phyloP scores from a whole-genome alignment of 768 basidiomycete genomes.

The Rhodotorula diobovata region DNA sequence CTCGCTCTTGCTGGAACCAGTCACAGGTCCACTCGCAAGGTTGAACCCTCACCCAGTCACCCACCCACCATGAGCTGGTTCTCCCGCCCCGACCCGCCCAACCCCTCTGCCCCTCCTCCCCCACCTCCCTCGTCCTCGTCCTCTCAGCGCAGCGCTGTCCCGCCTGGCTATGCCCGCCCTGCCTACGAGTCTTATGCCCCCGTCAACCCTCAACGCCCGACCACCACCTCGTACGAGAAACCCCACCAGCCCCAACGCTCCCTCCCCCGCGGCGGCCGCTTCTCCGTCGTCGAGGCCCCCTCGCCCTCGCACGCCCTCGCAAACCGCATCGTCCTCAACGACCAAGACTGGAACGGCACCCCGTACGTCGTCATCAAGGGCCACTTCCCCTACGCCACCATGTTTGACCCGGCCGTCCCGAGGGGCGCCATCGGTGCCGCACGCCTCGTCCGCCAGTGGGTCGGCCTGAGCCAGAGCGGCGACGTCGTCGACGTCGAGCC shows the following conservation, averaged over 20 bases:
- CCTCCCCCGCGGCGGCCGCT: neutral
- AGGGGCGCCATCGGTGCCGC: slow-evolving; percentile 72
- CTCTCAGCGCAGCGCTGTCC: slow-evolving; percentile 8
- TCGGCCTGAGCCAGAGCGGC: slow-evolving; percentile 71
- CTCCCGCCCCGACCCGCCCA: neutral
- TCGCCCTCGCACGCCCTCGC: slow-evolving; percentile 55
- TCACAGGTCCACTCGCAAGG: too few relatives aligned
- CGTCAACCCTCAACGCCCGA: neutral
- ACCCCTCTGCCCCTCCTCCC: too few relatives aligned
- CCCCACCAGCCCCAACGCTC: neutral
- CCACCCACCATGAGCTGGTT: slow-evolving; percentile 6
- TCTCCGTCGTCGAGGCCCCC: slow-evolving; percentile 39
- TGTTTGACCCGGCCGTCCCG: slow-evolving; percentile 58
- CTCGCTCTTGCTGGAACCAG: neutral
- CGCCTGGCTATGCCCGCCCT: neutral
- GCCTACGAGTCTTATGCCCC: neutral
- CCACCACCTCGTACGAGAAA: neutral
- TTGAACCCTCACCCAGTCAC: neutral
- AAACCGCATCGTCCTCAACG: slow-evolving; percentile 75
- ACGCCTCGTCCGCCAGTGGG: slow-evolving; percentile 78
- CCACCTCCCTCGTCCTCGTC: neutral
- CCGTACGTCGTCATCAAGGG: slow-evolving; percentile 74
- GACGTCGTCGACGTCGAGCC: slow-evolving; percentile 69
- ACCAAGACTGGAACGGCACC: slow-evolving; percentile 66
- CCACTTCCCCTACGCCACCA: slow-evolving; percentile 64